Conservation (phyloP, 768 basidiomycete species). For the Tricholoma sp. region DNA sequence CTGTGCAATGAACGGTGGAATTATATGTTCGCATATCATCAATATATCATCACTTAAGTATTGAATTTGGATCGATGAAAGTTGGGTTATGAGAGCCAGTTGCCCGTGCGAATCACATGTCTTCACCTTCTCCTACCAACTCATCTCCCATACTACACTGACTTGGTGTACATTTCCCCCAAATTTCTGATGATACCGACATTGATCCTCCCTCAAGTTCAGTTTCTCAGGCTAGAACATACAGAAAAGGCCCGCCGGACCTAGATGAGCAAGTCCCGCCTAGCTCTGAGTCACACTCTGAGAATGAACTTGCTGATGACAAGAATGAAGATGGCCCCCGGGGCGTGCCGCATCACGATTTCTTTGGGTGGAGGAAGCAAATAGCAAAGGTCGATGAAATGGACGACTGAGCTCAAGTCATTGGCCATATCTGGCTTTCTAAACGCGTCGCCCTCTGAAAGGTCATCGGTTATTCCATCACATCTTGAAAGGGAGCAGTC, state of each 20-base stretch:
- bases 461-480: slow-evolving; percentile 10
- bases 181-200: slow-evolving; percentile 20
- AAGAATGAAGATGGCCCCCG: slow-evolving; percentile 16
- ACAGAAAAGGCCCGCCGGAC: slow-evolving; percentile 28
- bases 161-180: no score
- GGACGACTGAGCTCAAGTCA: slow-evolving; percentile 19
- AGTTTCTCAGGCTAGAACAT: slow-evolving; percentile 25
- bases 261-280: slow-evolving; percentile 34
- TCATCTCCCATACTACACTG: no score
- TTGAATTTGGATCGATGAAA: no score
- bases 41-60: no score
- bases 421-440: slow-evolving; percentile 1
- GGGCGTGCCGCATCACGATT: slow-evolving; percentile 19
- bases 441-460: slow-evolving; percentile 8
- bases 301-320: slow-evolving; percentile 16
- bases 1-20: no score
- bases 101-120: slow-evolving; percentile 7
- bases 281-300: slow-evolving; percentile 22
- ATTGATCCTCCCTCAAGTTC: slow-evolving; percentile 16
- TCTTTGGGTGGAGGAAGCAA: slow-evolving; percentile 39
- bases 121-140: slow-evolving; percentile 22
- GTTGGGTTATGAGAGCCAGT: no score
- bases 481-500: slow-evolving; percentile 4
- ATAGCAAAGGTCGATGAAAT: slow-evolving; percentile 37
- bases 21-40: no score